These are phyloP conservation scores for Cladosporium sphaerospermum DNA, from an alignment of 2,329 filamentous ascomycete genomes.

Conservation along the genomic window DNA sequence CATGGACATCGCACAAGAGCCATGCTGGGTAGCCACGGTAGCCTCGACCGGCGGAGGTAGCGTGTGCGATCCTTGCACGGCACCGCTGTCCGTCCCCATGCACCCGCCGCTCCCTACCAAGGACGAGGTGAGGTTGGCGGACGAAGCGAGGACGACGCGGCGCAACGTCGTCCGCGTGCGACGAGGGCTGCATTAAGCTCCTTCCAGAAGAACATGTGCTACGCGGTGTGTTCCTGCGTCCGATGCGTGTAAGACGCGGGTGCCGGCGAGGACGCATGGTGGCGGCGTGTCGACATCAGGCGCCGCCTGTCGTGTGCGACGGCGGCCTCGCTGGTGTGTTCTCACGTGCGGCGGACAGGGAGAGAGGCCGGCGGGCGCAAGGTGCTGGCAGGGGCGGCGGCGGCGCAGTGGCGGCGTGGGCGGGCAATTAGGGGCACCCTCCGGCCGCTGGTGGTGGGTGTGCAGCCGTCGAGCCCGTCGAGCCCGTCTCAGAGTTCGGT, in stretches of 20 bases:
- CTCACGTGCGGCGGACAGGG: slow-evolving; percentile 1
- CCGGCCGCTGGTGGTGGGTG: not conserved
- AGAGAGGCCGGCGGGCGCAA: not conserved
- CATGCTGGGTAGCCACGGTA: not conserved
- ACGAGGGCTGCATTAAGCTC: slow-evolving; percentile 6
- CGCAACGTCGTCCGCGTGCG: slow-evolving; percentile 3
- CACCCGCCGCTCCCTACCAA: not conserved
- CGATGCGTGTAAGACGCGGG: slow-evolving; percentile 11
- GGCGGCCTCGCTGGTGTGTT: not conserved
- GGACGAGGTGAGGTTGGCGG: slow-evolving; percentile 2
- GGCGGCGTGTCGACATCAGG: slow-evolving; percentile 1
- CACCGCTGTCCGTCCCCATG: slow-evolving; percentile 1
- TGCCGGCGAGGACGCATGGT: slow-evolving; percentile 8
- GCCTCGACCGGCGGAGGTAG: not conserved
- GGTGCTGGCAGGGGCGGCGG: not conserved
- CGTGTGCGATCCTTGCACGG: not conserved
- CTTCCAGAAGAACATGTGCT: slow-evolving; percentile 8
- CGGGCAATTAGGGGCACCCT: not conserved
- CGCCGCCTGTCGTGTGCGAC: slow-evolving; percentile 1
- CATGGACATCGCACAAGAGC: not conserved
- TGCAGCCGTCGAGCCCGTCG: no score
- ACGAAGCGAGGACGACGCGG: not conserved
- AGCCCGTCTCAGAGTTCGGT: not conserved
- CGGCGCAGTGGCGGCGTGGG: not conserved
- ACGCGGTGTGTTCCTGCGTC: slow-evolving; percentile 7